A percentile compares a stretch with the other conserved stretches of the same genome.
These are phyloP conservation scores for Heterobasidion parviporum DNA, from an alignment of 1,284 basidiomycete species.

Conservation along the genomic window DNA sequence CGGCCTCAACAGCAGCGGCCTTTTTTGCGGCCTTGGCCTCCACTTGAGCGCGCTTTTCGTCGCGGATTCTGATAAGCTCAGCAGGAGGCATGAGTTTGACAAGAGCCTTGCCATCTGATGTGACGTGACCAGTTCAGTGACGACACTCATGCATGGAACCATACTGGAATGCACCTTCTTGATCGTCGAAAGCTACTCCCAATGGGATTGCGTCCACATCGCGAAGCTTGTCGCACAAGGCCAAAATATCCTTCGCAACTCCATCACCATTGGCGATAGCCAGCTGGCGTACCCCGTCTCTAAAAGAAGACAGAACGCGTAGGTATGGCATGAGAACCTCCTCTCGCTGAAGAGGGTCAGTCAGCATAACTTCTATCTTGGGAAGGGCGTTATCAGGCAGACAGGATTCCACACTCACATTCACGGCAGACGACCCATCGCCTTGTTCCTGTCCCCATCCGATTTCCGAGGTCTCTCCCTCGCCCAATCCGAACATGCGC, in stretches of 20 bases:
- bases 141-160: not conserved
- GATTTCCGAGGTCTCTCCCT: constrained; percentile 59
- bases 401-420: constrained; percentile 39
- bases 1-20: constrained; percentile 64
- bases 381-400: not conserved
- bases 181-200: constrained; percentile 94
- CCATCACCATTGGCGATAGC: constrained; percentile 69
- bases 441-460: constrained; percentile 62
- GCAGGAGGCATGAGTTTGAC: constrained; percentile 88
- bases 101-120: constrained; percentile 82
- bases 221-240: constrained; percentile 83
- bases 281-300: constrained; percentile 80
- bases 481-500: constrained; percentile 91
- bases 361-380: not conserved
- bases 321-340: constrained; percentile 88
- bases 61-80: constrained; percentile 76
- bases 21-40: constrained; percentile 83
- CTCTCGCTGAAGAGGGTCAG: constrained; percentile 52
- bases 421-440: constrained; percentile 31
- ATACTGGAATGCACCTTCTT: constrained; percentile 59
- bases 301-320: constrained; percentile 80
- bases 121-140: constrained; percentile 3
- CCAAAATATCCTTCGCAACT: constrained; percentile 70
- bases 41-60: constrained; percentile 78
- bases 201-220: constrained; percentile 88